Evolutionary conservation across 2,329 filamentous ascomycete genomes (phyloP), one percentile per base, ranked within the genome.

Genomic region (Biscogniauxia marginata): DNA sequence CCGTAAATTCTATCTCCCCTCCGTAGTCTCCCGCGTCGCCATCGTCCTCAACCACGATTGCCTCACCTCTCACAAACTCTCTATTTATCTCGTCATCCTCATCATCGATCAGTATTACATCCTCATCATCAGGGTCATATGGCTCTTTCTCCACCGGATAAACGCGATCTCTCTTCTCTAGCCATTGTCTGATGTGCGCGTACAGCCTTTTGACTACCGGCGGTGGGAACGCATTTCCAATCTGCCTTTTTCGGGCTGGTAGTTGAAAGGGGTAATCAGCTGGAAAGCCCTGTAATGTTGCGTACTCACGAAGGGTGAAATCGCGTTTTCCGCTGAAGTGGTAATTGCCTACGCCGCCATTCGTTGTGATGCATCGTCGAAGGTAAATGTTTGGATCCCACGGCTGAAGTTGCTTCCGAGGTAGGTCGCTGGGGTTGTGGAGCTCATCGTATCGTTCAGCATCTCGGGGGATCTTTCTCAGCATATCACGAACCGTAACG

Each of bases 181-280:
- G 65, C 72, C 76, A 81, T 7, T 68, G 59, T 18, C 76, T 70
- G 7, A 85, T 63, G 49, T 83, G 79, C n/a, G 68, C 66, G 58
- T 80, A 84, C 0, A 85, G 64, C 0, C 78, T 71, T 22, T 73
- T 71, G 2, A 84, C 84, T 0, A 81, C 79, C 23, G 74, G 74
- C 0, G 89, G 84, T 0, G 91, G 88, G 16, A 93, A 91, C 0
- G 90, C 90, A 65, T 95, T 93, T 0, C 90, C 90, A 60, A 93
- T 89, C 68, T 92, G 89, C 60, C 77, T 81, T 62, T 81, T 81
- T 16, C 83, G 73, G 13, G 71, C 68, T 0, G 70, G 75, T 0
- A 72, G 73, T 0, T 73, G 58, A 65, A 93, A 93, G 0, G 70
- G 68, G 67, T 90, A 87, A 2, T 74, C 67, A 0, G 73, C 57